A percentile compares a stretch with the other conserved stretches of the same genome.
Evolutionary conservation across 2,329 filamentous ascomycete genomes (phyloP).

Genomic region (Fusarium transvaalense): DNA sequence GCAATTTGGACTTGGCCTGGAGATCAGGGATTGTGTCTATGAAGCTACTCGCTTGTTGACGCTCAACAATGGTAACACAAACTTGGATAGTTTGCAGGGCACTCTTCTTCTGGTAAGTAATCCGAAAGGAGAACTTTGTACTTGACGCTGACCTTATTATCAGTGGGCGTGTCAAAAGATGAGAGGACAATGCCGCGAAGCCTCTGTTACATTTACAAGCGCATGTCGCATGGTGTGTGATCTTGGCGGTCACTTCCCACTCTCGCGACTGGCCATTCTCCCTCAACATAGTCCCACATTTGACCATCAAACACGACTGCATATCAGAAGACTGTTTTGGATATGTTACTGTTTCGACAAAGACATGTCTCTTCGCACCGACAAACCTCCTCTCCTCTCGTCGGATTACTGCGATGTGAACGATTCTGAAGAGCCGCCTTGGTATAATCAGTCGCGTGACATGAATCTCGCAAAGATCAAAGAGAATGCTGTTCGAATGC

Average conservation of each 20-base stretch:
- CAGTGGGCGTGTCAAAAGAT: constrained; percentile 31
- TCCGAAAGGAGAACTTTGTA: rapidly evolving
- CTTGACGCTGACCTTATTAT: rapidly evolving
- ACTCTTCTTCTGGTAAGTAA: constrained; percentile 30
- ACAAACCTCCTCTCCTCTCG: constrained; percentile 11
- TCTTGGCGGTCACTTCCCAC: constrained; percentile 25
- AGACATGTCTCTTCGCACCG: constrained; percentile 16
- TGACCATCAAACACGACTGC: constrained; percentile 11
- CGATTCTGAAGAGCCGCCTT: constrained; percentile 22
- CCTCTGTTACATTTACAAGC: constrained; percentile 19
- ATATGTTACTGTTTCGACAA: constrained; percentile 32
- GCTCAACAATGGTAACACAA: constrained; percentile 19
- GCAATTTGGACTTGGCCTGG: neutral
- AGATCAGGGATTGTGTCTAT: constrained; percentile 11
- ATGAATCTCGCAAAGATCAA: constrained; percentile 33
- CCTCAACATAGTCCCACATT: constrained; percentile 30
- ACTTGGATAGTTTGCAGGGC: constrained; percentile 22
- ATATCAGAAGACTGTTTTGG: constrained; percentile 23
- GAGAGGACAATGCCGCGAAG: constrained; percentile 22
- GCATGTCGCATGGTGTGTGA: constrained; percentile 37
- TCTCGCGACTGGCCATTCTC: constrained; percentile 12
- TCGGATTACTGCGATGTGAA: constrained; percentile 30
- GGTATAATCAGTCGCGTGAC: constrained; percentile 22
- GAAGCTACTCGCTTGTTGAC: constrained; percentile 17
- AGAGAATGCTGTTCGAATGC: constrained; percentile 28